Conservation (phyloP, 768 basidiomycete genomes). For the Boletus edulis region DNA sequence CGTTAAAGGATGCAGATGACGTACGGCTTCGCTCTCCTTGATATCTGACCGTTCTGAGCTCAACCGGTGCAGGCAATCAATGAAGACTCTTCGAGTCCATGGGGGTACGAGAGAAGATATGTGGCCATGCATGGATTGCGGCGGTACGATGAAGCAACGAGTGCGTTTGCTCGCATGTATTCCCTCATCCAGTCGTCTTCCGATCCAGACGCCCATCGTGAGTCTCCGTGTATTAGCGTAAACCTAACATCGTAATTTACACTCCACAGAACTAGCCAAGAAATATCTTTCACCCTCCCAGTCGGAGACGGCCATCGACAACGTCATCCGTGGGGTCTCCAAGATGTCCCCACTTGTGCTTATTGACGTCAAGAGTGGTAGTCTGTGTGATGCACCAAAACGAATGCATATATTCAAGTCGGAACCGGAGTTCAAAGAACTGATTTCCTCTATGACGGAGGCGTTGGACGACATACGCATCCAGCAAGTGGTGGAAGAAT, state of each 20-base stretch:
- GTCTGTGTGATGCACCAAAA: neutral
- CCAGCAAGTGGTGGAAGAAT: neutral
- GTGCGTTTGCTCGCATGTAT: neutral
- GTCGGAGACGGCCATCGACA: neutral
- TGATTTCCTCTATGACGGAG: slow-evolving; percentile 6
- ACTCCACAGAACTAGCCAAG: neutral
- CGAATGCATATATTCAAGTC: slow-evolving; percentile 1
- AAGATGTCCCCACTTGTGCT: neutral
- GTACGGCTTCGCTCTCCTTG: neutral
- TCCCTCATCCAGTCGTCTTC: neutral
- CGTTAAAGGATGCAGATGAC: slow-evolving; percentile 15
- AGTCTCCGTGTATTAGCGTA: neutral
- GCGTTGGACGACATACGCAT: slow-evolving; percentile 1
- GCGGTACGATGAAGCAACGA: neutral
- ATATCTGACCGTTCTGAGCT: too few species aligned
- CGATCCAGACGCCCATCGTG: neutral
- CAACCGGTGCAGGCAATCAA: neutral
- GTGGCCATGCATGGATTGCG: slow-evolving; percentile 1
- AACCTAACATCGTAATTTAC: neutral
- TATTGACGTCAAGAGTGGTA: neutral
- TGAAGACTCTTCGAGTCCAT: neutral
- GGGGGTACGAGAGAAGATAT: slow-evolving; percentile 3
- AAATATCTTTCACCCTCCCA: neutral
- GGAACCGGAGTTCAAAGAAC: neutral
- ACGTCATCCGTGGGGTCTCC: neutral